Conservation (phyloP, 805 yeast genomes). For the Wickerhamiella kazuoi region DNA sequence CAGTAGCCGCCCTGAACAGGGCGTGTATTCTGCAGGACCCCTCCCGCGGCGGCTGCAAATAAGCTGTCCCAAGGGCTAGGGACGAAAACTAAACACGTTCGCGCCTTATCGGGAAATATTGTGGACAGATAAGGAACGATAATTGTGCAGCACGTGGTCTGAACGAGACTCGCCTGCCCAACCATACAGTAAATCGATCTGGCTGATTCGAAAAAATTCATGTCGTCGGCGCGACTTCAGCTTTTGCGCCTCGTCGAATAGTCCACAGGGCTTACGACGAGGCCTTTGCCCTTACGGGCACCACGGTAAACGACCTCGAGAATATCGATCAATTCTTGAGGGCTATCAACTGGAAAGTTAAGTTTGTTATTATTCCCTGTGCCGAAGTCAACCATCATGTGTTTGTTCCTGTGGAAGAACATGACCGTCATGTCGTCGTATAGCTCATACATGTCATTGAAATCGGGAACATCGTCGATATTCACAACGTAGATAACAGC, state of each 20-base stretch:
- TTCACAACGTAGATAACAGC: slow-evolving; percentile 82
- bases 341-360: slow-evolving; percentile 59
- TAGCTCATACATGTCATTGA: slow-evolving; percentile 75
- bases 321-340: slow-evolving; percentile 81
- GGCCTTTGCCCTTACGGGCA: slow-evolving; percentile 80
- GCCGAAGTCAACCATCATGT: slow-evolving; percentile 97
- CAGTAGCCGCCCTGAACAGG: too few species aligned
- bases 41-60: too few species aligned
- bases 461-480: slow-evolving; percentile 75
- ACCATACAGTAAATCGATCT: too few species aligned
- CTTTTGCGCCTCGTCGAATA: slow-evolving; percentile 6
- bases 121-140: too few species aligned
- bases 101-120: too few species aligned
- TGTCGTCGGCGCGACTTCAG: too few species aligned
- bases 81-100: too few species aligned
- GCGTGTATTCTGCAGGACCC: too few species aligned
- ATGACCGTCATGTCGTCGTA: slow-evolving; percentile 82
- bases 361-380: slow-evolving; percentile 94
- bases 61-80: too few species aligned
- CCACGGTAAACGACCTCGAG: slow-evolving; percentile 81
- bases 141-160: too few species aligned
- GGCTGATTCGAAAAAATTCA: too few species aligned
- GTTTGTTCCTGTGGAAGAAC: slow-evolving; percentile 83
- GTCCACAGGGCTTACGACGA: slow-evolving; percentile 62
- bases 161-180: too few species aligned